Conservation (phyloP, 352 stramenopile species). For the Phytophthora tubulina region DNA sequence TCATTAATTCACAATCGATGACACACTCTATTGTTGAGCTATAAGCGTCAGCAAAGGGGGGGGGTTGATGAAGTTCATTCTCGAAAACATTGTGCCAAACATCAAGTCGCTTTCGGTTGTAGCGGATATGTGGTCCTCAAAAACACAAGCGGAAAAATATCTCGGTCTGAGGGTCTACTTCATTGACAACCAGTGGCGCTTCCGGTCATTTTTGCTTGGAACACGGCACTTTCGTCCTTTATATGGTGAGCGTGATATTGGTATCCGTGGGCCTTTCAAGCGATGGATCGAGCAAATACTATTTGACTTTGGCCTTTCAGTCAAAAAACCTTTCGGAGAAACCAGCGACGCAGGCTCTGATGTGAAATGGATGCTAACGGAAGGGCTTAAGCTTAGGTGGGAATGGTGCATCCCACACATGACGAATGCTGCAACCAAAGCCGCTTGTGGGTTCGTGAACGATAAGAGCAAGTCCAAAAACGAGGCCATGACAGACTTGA, state of each 20-base stretch:
- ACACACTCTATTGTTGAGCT: conserved; percentile 12
- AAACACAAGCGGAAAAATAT: conserved; percentile 2
- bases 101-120: conserved; percentile 7
- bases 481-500: not conserved
- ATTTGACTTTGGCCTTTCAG: not conserved
- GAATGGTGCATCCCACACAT: not conserved
- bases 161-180: conserved; percentile 7
- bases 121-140: conserved; percentile 4
- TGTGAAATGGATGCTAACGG: conserved; percentile 7
- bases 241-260: not conserved
- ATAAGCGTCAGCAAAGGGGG: not conserved
- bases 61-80: not conserved
- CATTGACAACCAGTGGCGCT: conserved; percentile 1
- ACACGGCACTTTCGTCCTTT: too few relatives aligned
- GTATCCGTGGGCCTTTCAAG: conserved; percentile 7
- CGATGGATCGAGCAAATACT: conserved; percentile 1
- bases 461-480: not conserved
- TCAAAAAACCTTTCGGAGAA: not conserved
- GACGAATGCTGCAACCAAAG: not conserved
- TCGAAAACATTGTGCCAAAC: not conserved
- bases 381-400: not conserved
- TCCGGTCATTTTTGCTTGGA: too few relatives aligned
- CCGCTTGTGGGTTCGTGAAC: not conserved
- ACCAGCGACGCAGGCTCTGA: not conserved
- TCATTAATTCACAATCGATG: conserved; percentile 4